phyloP scores from a whole-genome alignment of 495 filamentous ascomycete species.

The Friedmanniomyces simplex region DNA sequence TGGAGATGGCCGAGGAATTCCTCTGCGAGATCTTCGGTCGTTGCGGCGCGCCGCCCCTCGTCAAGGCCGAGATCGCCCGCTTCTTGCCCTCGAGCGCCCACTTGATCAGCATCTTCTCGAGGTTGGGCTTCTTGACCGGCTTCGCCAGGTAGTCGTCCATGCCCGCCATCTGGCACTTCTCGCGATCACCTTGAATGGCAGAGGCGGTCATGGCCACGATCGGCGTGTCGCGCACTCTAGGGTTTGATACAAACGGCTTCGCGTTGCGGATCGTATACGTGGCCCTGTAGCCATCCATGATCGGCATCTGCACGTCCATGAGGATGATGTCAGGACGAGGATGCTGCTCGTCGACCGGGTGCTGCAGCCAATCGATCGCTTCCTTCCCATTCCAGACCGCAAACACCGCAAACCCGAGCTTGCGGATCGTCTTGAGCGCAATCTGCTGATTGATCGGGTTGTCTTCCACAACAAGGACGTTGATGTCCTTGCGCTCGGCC shows the following conservation, averaged over 20 bases:
- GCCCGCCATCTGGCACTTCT: constrained; percentile 64
- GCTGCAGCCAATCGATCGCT: constrained; percentile 53
- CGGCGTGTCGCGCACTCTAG: constrained; percentile 44
- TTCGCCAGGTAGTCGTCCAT: constrained; percentile 84
- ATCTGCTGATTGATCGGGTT: constrained; percentile 63
- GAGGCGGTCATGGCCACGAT: constrained; percentile 77
- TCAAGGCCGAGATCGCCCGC: not conserved
- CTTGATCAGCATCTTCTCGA: constrained; percentile 61
- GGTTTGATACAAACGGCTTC: constrained; percentile 42
- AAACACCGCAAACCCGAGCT: constrained; percentile 60
- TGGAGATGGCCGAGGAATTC: constrained; percentile 7
- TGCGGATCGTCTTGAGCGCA: constrained; percentile 60
- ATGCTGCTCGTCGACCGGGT: constrained; percentile 24
- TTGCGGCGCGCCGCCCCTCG: not conserved
- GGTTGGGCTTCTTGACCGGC: constrained; percentile 54
- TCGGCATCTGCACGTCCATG: constrained; percentile 78
- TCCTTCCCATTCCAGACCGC: constrained; percentile 69
- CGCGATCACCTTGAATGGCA: constrained; percentile 69
- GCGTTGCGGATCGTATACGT: constrained; percentile 60
- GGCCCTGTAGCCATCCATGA: constrained; percentile 68
- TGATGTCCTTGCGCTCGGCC: constrained; percentile 43
- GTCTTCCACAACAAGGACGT: constrained; percentile 70
- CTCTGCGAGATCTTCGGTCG: not conserved
- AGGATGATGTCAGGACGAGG: constrained; percentile 63
- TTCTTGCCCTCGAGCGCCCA: constrained; percentile 31